A percentile compares a stretch with the other conserved stretches of the same genome.
phyloP scores from a whole-genome alignment of 1,284 basidiomycete genomes.

The Boletus semigastroideus region DNA sequence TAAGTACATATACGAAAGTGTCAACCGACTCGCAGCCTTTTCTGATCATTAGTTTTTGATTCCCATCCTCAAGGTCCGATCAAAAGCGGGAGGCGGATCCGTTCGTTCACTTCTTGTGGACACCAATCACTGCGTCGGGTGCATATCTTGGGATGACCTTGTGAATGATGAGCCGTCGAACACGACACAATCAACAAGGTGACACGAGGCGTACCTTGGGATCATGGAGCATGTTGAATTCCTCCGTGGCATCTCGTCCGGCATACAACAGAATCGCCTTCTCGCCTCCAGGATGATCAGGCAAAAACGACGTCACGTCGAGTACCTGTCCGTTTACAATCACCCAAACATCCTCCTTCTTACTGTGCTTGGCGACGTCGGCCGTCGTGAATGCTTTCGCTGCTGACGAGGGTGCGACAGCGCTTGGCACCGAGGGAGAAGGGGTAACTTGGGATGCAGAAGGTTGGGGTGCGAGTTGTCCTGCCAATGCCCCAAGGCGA shows the following conservation, averaged over 20 bases:
- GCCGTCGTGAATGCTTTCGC: conserved; percentile 59
- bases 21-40: conserved; percentile 6
- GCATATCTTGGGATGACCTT: conserved; percentile 80
- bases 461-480: conserved; percentile 59
- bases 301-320: conserved; percentile 84
- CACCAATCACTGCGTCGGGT: conserved; percentile 75
- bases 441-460: conserved; percentile 36
- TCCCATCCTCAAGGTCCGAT: conserved; percentile 5
- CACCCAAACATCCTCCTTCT: conserved; percentile 91
- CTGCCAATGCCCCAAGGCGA: conserved; percentile 75
- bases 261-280: conserved; percentile 92
- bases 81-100: neutral
- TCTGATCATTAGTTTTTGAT: conserved; percentile 9
- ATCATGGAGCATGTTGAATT: conserved; percentile 91
- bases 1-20: conserved; percentile 9
- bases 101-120: conserved; percentile 60
- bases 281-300: conserved; percentile 87
- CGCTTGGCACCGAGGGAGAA: conserved; percentile 27
- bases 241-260: conserved; percentile 91
- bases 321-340: conserved; percentile 86
- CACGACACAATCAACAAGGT: neutral
- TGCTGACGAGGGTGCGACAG: conserved; percentile 40
- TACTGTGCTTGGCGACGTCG: conserved; percentile 88
- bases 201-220: conserved; percentile 50
- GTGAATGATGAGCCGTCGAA: neutral